Evolutionary conservation across 179 eudicot genomes (phyloP).

Genomic region (Vitellaria paradoxa): DNA sequence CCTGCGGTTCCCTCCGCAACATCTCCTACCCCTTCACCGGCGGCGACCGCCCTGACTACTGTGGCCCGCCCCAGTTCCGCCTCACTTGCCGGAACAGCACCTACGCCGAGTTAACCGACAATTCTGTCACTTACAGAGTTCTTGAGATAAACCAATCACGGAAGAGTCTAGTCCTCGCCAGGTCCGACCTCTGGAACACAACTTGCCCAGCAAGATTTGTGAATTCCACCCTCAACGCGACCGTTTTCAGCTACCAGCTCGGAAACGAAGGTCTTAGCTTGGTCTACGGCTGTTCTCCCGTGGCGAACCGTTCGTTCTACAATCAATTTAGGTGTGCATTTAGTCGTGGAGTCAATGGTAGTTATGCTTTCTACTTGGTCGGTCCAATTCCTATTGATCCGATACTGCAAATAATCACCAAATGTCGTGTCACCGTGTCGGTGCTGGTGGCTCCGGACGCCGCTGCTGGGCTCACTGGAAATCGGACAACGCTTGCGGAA

Average conservation of each 20-base stretch:
- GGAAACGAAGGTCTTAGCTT: constrained; percentile 20
- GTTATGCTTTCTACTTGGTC: constrained; percentile 26
- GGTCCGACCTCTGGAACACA: constrained; percentile 28
- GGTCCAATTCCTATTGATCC: constrained; percentile 43
- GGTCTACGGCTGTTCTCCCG: constrained; percentile 34
- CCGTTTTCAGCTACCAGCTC: constrained; percentile 11
- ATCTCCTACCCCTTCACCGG: constrained; percentile 47
- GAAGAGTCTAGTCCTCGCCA: constrained; percentile 21
- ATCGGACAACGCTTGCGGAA: constrained; percentile 24
- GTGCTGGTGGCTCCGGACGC: constrained; percentile 21
- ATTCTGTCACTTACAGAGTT: constrained; percentile 32
- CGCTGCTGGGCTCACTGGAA: constrained; percentile 14
- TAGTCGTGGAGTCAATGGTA: constrained; percentile 5
- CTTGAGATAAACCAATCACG: constrained; percentile 22
- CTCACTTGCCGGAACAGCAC: constrained; percentile 31
- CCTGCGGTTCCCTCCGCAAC: constrained; percentile 35
- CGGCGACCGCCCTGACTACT: constrained; percentile 36
- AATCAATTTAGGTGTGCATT: constrained; percentile 28
- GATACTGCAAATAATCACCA: constrained; percentile 10
- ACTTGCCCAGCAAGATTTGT: constrained; percentile 30
- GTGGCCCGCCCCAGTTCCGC: constrained; percentile 40
- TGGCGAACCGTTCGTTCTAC: neutral
- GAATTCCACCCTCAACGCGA: constrained; percentile 29
- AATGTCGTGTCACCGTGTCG: constrained; percentile 16
- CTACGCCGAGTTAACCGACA: constrained; percentile 20